Base-by-base conservation (phyloP, 2,329 filamentous ascomycete genomes). In the Sporothrix phasma region DNA sequence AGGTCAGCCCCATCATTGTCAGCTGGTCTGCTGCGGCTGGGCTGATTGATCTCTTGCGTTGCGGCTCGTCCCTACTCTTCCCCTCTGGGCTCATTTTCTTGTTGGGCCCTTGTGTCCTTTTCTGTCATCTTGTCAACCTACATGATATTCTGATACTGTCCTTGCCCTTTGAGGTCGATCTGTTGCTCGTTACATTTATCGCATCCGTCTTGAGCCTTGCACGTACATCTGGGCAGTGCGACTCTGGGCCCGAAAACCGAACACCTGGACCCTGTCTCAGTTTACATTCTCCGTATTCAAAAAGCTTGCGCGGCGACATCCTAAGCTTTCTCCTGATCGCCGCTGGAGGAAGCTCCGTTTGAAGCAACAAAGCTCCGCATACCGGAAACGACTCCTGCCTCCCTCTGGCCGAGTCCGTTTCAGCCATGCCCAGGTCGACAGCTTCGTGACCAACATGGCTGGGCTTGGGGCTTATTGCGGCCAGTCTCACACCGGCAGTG, bases 41-140 rank as follows among this genome's bases (percentile, higher is more conserved):
- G 60, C 60, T 62, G 46, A 62, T 53, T 46, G 34, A 39, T 46
- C 26, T 19, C 39, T 34, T 26, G 8, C 47, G 17, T 56, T 63
- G 61, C 22, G 61, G 61, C 61, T 63, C 49, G 56, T 63, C 13
- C 26, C 17, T 56, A 31, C 45, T 54, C 39, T 56, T n/a, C 56
- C 24, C 7, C 15, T 19, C 56, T 29, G 13, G 34, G 17, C 34
- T 58, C 8, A 39, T 31, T 51, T 53, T 3, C 29, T 26, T n/a
- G n/a, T 22, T 15, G 24, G 22, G 31, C 6, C 47, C 26, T 49
- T n/a, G 13, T 2, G 8, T 31, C 56, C 17, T 29, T 4, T 19
- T 45, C 43, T 59, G 15, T 47, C 26, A 8, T 46, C 31, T 26
- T 15, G 26, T 62, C 8, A 19, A 51, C 34, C 43, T 41, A 31